Base-by-base conservation (phyloP, 176 grass and related monocot genomes). In the Poa pratensis region DNA sequence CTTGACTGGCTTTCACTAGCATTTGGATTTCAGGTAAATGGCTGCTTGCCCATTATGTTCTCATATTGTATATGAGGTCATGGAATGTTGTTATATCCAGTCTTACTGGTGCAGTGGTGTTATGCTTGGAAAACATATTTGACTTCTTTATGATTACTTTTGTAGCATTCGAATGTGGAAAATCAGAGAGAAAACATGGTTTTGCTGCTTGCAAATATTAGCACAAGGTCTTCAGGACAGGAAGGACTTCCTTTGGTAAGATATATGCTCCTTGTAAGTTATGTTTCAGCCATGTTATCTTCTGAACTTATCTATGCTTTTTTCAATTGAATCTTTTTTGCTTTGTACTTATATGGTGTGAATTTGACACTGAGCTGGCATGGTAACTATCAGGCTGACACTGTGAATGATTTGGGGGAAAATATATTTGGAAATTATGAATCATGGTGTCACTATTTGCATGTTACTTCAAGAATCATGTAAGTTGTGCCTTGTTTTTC, bases 171-270 rank as follows among this genome's bases (percentile, higher is more conserved):
- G 3, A 94, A 92, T 85, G 92, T 87, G 69, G 85, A 91, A 61
- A 94, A 94, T 92, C 92, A 94, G 79, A 89, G 90, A 61, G 92
- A 94, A 73, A 88, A 92, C 79, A 80, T 94, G 82, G 82, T 94
- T 77, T 85, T 94, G 75, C 73, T 94, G 51, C 92, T 94, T 67
- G 89, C 89, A 86, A 94, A 94, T 80, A 83, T 92, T 67, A 81
- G 76, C 78, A 78, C 86, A 82, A 92, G 87, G 69, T 37, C 64
- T n/a, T 69, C 22, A 63, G 45, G 14, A 10, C 50, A 67, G 20
- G 82, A 85, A 59, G 60, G 68, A 3, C 43, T 80, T 85, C 45
- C 45, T 82, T 81, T 89, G 82, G 92, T 94, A 90, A 90, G 75
- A 77, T 62, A 43, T 53, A 53, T 83, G 32, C 39, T 79, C 63